Percentiles rank a stretch among this genome's conserved stretches.
These are phyloP conservation scores for Exobasidium rhododendri DNA, from an alignment of 1,284 basidiomycete genomes.

Conservation along the genomic window DNA sequence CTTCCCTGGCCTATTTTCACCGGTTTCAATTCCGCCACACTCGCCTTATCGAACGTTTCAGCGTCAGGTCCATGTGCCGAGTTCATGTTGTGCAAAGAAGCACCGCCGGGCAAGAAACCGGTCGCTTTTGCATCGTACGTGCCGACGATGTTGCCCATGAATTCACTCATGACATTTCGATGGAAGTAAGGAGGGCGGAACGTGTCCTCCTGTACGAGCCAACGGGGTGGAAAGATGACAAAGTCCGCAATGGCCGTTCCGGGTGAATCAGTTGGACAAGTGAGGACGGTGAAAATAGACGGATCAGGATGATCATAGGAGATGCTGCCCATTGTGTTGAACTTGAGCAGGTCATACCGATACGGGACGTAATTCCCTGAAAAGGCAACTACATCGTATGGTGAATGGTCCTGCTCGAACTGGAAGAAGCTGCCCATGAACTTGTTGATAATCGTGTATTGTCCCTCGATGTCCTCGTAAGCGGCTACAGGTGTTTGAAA, in stretches of 20 bases:
- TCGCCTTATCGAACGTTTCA: slow-evolving; percentile 30
- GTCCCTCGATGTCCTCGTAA: slow-evolving; percentile 65
- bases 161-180: slow-evolving; percentile 32
- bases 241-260: slow-evolving; percentile 59
- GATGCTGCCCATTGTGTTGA: slow-evolving; percentile 66
- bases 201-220: slow-evolving; percentile 27
- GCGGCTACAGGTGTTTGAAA: slow-evolving; percentile 66
- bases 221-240: slow-evolving; percentile 35
- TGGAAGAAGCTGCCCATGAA: slow-evolving; percentile 63
- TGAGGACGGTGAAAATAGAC: slow-evolving; percentile 46
- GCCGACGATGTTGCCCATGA: slow-evolving; percentile 33
- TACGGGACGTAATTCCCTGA: slow-evolving; percentile 66
- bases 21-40: slow-evolving; percentile 26
- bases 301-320: slow-evolving; percentile 59
- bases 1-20: slow-evolving; percentile 33
- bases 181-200: slow-evolving; percentile 37
- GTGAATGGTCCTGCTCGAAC: slow-evolving; percentile 66
- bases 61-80: slow-evolving; percentile 45
- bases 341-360: slow-evolving; percentile 68
- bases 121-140: slow-evolving; percentile 35
- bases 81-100: slow-evolving; percentile 41
- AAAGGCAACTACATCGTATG: slow-evolving; percentile 72
- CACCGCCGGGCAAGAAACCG: slow-evolving; percentile 36
- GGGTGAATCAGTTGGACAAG: slow-evolving; percentile 59
- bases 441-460: slow-evolving; percentile 56